Percentiles rank a stretch among this genome's conserved stretches.
These are phyloP conservation scores for Cystobasidium ongulense DNA, from an alignment of 768 basidiomycete genomes.

Conservation along the genomic window DNA sequence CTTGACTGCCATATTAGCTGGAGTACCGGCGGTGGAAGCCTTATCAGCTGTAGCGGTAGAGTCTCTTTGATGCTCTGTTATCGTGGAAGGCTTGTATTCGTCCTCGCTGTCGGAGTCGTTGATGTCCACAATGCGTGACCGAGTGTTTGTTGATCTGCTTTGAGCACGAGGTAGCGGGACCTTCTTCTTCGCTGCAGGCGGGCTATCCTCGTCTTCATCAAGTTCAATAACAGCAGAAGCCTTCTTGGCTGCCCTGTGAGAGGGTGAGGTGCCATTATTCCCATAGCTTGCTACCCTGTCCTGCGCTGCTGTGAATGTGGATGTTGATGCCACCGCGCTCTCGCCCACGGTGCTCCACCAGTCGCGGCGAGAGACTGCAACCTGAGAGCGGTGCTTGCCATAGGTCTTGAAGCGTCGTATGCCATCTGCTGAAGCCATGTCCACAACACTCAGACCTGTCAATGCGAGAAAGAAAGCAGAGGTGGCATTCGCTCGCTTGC, in stretches of 20 bases:
- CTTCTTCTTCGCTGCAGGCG: background rate
- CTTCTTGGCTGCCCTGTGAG: background rate
- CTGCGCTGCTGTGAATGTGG: background rate
- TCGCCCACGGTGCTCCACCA: background rate
- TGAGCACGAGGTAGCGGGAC: background rate
- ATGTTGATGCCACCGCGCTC: background rate
- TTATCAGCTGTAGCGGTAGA: background rate
- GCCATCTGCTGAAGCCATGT: background rate
- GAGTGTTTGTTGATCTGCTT: background rate
- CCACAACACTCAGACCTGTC: too few species aligned
- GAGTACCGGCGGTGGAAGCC: background rate
- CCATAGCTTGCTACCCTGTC: background rate
- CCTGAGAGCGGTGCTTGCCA: background rate
- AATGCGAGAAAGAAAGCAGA: too few species aligned
- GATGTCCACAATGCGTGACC: background rate
- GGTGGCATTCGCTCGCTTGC: too few species aligned
- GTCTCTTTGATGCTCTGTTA: background rate
- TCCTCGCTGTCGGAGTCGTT: background rate
- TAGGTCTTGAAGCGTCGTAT: background rate
- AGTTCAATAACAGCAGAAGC: background rate
- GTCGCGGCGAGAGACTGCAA: background rate
- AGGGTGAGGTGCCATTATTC: background rate
- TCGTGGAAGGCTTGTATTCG: background rate
- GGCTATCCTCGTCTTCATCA: background rate
- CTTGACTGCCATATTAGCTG: background rate